Conservation (phyloP, 768 basidiomycete genomes). For the Gymnopilus dilepis region DNA sequence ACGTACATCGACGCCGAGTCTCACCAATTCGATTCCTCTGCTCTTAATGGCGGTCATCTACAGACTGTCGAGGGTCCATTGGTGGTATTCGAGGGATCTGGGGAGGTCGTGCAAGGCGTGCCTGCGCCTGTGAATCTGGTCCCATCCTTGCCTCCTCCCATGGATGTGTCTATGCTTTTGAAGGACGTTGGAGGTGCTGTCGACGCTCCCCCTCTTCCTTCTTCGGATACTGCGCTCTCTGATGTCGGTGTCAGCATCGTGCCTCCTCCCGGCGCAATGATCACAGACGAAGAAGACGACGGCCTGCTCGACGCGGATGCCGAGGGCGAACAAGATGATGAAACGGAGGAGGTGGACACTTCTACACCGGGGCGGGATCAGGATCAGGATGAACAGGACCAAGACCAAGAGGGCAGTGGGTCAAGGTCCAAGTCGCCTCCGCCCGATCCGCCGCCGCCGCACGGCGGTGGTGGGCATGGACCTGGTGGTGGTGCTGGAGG, state of each 20-base stretch:
- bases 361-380: no score
- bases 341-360: slow-evolving; percentile 17
- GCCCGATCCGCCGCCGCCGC: not conserved
- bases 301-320: slow-evolving; percentile 23
- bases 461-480: no score
- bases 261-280: no score
- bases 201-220: no score
- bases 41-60: not conserved
- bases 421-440: not conserved
- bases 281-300: slow-evolving; percentile 28
- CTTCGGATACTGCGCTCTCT: no score
- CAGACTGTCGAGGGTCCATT: slow-evolving; percentile 58
- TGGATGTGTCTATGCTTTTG: no score
- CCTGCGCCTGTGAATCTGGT: not conserved
- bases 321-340: slow-evolving; percentile 33
- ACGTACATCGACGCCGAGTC: not conserved
- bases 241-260: no score
- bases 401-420: not conserved
- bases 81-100: not conserved
- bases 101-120: not conserved
- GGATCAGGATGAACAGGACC: no score
- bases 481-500: not conserved
- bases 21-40: not conserved
- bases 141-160: not conserved
- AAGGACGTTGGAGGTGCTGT: no score